A percentile compares a stretch with the other conserved stretches of the same genome.
Evolutionary conservation across 352 stramenopile species (phyloP).

Genomic region (Globisporangium cystogenes): DNA sequence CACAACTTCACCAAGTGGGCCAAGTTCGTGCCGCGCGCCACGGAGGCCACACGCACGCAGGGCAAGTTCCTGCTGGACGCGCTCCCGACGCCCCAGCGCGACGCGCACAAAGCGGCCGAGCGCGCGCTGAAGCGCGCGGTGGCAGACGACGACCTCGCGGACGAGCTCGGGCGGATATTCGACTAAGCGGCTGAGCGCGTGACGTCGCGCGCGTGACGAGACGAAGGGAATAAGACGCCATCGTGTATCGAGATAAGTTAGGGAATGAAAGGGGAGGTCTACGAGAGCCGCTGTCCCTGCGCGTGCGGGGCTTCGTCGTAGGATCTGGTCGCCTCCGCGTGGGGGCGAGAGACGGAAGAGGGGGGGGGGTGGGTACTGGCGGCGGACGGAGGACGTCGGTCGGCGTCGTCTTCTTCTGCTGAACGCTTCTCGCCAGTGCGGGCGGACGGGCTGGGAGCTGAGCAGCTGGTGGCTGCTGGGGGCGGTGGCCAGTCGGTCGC

Average conservation of each 20-base stretch:
- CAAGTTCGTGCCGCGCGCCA: slow-evolving; percentile 45
- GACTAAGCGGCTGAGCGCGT: slow-evolving; percentile 12
- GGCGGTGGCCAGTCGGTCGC: background rate
- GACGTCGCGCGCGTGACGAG: background rate
- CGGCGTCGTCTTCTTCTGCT: too few species aligned
- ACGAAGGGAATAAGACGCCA: background rate
- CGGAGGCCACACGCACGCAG: slow-evolving; percentile 59
- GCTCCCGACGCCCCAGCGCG: slow-evolving; percentile 40
- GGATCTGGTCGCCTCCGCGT: background rate
- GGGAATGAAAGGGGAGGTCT: background rate
- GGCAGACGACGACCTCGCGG: slow-evolving; percentile 34
- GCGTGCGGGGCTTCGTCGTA: background rate
- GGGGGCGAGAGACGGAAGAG: too few species aligned
- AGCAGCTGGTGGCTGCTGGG: too few species aligned
- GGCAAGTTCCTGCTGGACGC: slow-evolving; percentile 75
- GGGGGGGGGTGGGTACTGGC: too few species aligned
- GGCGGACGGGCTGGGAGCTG: too few species aligned
- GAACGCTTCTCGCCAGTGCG: too few species aligned
- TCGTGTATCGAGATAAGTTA: background rate
- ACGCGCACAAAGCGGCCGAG: slow-evolving; percentile 32
- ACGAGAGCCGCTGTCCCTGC: background rate
- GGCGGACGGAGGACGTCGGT: too few species aligned
- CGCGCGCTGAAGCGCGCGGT: slow-evolving; percentile 40
- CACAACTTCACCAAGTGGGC: slow-evolving; percentile 65
- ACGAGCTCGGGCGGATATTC: slow-evolving; percentile 48